Evolutionary conservation across 2,329 filamentous ascomycete genomes (phyloP), one percentile per base, ranked within the genome.

Genomic region (Leptographium wingfieldii): DNA sequence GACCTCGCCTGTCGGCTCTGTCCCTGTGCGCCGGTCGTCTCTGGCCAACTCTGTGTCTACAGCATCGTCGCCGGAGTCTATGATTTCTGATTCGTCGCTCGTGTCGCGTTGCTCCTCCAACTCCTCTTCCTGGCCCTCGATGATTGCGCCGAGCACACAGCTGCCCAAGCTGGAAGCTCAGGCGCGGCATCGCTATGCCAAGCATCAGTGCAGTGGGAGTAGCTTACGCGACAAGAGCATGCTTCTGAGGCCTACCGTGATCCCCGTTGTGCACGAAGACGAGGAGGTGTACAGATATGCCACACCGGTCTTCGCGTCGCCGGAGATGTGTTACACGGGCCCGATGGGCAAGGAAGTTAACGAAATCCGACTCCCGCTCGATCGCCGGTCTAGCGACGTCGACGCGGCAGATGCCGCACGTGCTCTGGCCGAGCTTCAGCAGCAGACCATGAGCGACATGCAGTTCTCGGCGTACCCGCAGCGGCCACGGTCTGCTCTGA

Each of bases 11-110:
- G 75, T 77, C 66, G 74, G 73, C 65, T 77, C 78, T 66, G 68
- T 73, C 57, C 73, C 75, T 2, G 72, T 74, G 46, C 82, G 83
- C 62, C 81, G 82, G 63, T 84, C 82, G 16, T 85, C 83, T 19
- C 78, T 85, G 62, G 82, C 82, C 68, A 83, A 79, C 67, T 83
- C 83, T 22, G 74, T 83, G 65, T 86, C 83, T 31, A 81, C 80
- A 35, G 78, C 80, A 40, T 86, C 83, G 61, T 86, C 83, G 33
- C 83, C 83, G 63, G 83, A 86, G 68, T 86, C 83, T 59, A 85
- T 86, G 82, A 72, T 86, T 54, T 85, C 83, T 61, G 83, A 86
- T 68, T 74, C 76, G 60, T 85, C 80, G 61, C 78, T 78, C 63
- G 77, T 81, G 63, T 85, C 83, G 64, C 81, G 82, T 69, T 84